Evolutionary conservation across 1,284 basidiomycete genomes (phyloP).

Genomic region (Leccinum angustisporum): DNA sequence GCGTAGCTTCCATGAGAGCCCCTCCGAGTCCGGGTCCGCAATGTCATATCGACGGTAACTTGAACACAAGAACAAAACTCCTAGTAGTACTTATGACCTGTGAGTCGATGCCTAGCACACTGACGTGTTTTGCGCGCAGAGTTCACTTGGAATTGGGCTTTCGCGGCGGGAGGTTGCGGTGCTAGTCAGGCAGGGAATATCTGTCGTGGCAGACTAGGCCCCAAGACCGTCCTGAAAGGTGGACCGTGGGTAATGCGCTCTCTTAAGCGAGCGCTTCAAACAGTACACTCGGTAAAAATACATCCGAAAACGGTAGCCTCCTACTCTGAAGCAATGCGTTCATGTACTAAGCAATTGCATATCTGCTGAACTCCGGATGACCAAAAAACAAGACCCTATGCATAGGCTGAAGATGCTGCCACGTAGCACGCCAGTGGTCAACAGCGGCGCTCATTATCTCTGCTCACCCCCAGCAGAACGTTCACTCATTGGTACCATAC

Average conservation of each 20-base stretch:
- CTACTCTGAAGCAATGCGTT: too few relatives aligned
- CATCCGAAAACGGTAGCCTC: too few relatives aligned
- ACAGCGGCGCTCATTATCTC: not conserved
- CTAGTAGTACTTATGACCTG: not conserved
- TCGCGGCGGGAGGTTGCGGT: not conserved
- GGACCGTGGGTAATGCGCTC: not conserved
- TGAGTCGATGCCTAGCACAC: not conserved
- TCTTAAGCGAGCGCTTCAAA: too few relatives aligned
- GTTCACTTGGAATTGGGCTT: not conserved
- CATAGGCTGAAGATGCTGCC: not conserved
- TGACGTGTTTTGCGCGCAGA: not conserved
- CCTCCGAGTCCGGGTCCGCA: not conserved
- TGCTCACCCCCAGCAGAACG: not conserved
- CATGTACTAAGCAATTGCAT: too few relatives aligned
- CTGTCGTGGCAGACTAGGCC: not conserved
- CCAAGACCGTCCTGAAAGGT: not conserved
- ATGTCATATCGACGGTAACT: not conserved
- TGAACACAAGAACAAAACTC: not conserved
- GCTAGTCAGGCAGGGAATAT: not conserved
- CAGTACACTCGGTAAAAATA: too few relatives aligned
- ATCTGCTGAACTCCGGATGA: not conserved
- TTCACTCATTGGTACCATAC: conserved; percentile 8
- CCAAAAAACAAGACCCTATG: not conserved
- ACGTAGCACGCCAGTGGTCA: not conserved
- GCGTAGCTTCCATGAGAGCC: not conserved